Conservation (phyloP, 805 yeast species). For the Candida ascalaphidarum region DNA sequence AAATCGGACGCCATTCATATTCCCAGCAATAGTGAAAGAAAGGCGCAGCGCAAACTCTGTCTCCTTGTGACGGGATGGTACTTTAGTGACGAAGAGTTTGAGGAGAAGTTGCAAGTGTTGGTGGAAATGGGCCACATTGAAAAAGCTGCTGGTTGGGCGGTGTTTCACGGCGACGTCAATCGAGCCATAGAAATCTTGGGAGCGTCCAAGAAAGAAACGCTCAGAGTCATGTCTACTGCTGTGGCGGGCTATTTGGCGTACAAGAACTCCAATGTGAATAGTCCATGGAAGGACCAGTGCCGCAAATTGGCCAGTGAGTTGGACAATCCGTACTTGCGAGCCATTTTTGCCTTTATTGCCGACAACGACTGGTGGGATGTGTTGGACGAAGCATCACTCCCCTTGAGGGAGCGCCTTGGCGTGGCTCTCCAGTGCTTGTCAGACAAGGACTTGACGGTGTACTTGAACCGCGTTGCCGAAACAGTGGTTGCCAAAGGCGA, state of each 20-base stretch:
- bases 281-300: conserved; percentile 91
- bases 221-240: conserved; percentile 83
- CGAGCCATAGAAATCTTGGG: conserved; percentile 76
- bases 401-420: conserved; percentile 81
- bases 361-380: conserved; percentile 97
- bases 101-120: conserved; percentile 52
- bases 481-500: conserved; percentile 74
- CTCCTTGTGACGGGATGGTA: conserved; percentile 89
- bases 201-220: conserved; percentile 59
- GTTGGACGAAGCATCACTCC: conserved; percentile 79
- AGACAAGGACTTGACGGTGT: conserved; percentile 68
- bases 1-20: conserved; percentile 39
- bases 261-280: conserved; percentile 47
- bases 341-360: conserved; percentile 87
- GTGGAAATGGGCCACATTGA: conserved; percentile 56
- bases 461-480: conserved; percentile 61
- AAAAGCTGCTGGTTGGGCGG: conserved; percentile 97
- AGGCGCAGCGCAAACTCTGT: conserved; percentile 68
- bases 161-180: conserved; percentile 81
- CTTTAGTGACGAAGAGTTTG: conserved; percentile 66
- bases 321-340: conserved; percentile 82
- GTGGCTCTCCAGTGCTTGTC: conserved; percentile 82
- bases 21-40: conserved; percentile 38
- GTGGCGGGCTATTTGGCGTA: conserved; percentile 60
- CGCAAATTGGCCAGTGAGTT: conserved; percentile 80